phyloP scores from a whole-genome alignment of 768 basidiomycete species.

The Lentinus tigrinus region DNA sequence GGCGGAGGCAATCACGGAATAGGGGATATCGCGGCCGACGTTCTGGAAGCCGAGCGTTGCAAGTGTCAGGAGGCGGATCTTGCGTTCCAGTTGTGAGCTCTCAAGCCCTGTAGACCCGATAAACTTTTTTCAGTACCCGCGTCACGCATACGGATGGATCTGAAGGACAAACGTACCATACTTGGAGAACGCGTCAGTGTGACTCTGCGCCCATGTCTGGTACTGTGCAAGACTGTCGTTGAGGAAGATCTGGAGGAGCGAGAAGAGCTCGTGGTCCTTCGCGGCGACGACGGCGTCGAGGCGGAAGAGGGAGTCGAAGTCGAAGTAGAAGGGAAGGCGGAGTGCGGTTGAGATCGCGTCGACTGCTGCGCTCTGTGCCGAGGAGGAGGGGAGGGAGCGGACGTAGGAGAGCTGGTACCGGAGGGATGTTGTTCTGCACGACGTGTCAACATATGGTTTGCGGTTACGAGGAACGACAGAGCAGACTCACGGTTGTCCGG shows the following conservation, averaged over 20 bases:
- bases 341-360: constrained; percentile 65
- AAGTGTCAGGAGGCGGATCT: constrained; percentile 76
- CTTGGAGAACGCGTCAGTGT: constrained; percentile 50
- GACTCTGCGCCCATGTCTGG: constrained; percentile 53
- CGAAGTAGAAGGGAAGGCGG: constrained; percentile 64
- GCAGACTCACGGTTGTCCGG: constrained; percentile 57
- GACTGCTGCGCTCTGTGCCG: constrained; percentile 54
- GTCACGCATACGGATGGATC: no score
- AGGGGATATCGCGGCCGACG: constrained; percentile 71
- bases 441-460: background rate
- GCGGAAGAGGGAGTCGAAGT: constrained; percentile 80
- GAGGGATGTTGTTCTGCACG: constrained; percentile 55
- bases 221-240: constrained; percentile 62
- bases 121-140: no score
- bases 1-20: constrained; percentile 63
- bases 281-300: constrained; percentile 66
- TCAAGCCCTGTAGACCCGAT: constrained; percentile 49
- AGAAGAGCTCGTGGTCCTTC: constrained; percentile 70
- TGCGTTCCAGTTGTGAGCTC: constrained; percentile 60
- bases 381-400: constrained; percentile 55
- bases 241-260: constrained; percentile 75
- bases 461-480: background rate
- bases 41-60: constrained; percentile 77
- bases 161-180: constrained; percentile 58
- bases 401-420: constrained; percentile 64